A percentile compares a stretch with the other conserved stretches of the same genome.
These are phyloP conservation scores for Xerophyta viscosa DNA, from an alignment of 106 monocot species.

Conservation along the genomic window DNA sequence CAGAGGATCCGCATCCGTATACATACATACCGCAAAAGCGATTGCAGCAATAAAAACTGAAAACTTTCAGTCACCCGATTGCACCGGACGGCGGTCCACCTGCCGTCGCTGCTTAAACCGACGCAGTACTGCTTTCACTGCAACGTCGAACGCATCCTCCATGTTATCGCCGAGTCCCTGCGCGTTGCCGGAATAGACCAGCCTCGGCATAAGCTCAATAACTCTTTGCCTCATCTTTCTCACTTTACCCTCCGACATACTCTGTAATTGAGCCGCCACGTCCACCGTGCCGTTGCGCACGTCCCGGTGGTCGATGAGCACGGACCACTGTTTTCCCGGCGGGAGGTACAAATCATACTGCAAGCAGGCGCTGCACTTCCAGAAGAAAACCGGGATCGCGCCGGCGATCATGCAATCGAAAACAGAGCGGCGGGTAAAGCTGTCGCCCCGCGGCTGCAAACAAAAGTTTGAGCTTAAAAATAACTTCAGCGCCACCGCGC, in stretches of 20 bases:
- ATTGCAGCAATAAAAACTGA: no score
- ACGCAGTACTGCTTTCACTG: constrained; percentile 47
- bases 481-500: constrained; percentile 38
- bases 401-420: constrained; percentile 98
- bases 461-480: constrained; percentile 76
- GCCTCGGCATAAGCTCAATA: constrained; percentile 55
- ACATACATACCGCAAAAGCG: no score
- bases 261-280: constrained; percentile 37
- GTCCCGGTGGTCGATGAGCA: constrained; percentile 56
- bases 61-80: no score
- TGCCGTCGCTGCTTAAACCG: constrained; percentile 37
- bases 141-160: constrained; percentile 74
- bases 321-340: constrained; percentile 51
- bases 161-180: constrained; percentile 32
- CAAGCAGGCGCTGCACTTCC: constrained; percentile 56
- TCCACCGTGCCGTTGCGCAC: constrained; percentile 49
- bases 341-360: constrained; percentile 79
- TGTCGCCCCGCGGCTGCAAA: constrained; percentile 88
- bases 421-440: constrained; percentile 76
- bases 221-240: constrained; percentile 76
- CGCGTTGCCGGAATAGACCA: constrained; percentile 45
- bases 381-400: constrained; percentile 86
- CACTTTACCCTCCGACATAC: constrained; percentile 53
- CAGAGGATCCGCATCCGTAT: no score
- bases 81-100: background rate